Evolutionary conservation across 306 rosid species (phyloP).

Genomic region (Prunus mume): DNA sequence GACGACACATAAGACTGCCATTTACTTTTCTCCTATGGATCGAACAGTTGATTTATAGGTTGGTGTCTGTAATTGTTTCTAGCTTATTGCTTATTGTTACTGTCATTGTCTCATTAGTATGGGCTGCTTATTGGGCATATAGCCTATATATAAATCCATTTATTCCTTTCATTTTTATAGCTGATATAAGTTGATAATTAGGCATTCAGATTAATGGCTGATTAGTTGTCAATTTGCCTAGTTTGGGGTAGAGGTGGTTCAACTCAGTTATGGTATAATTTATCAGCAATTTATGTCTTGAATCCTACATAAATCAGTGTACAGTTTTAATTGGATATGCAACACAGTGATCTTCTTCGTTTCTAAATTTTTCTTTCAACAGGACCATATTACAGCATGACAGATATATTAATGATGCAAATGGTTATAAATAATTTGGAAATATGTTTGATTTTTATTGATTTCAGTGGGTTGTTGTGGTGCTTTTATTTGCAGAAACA

Average conservation of each 20-base stretch:
- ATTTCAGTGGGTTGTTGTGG: neutral
- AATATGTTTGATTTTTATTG: slow-evolving; percentile 6
- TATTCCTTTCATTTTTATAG: neutral
- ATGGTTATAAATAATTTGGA: slow-evolving; percentile 14
- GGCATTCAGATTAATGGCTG: neutral
- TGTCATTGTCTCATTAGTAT: neutral
- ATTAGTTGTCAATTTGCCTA: neutral
- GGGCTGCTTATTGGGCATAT: neutral
- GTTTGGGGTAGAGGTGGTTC: neutral
- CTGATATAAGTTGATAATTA: neutral
- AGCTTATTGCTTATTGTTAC: slow-evolving; percentile 1
- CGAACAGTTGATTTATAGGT: neutral
- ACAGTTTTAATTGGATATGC: neutral
- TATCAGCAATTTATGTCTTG: neutral
- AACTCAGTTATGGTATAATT: neutral
- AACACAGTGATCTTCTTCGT: neutral
- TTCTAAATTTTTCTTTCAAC: neutral
- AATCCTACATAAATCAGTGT: neutral
- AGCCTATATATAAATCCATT: neutral
- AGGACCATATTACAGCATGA: neutral
- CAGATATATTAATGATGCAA: neutral
- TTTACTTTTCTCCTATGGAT: neutral
- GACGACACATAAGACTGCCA: neutral
- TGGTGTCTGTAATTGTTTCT: slow-evolving; percentile 10
- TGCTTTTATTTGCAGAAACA: slow-evolving; percentile 50